These are phyloP conservation scores for Debaryomycetaceae sp. DNA, from an alignment of 1,139 yeast species.

Conservation along the genomic window DNA sequence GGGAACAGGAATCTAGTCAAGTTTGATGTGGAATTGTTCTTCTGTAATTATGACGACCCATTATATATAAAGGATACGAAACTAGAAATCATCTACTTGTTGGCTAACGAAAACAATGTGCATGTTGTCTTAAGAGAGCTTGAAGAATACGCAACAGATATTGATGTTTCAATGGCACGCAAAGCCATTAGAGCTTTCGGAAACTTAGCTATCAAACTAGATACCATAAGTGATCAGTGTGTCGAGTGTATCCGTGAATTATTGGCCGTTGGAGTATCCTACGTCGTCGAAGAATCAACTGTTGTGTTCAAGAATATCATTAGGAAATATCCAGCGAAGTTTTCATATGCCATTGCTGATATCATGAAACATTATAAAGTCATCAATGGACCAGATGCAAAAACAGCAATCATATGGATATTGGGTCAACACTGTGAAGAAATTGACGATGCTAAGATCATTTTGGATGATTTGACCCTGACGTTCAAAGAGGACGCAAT, in stretches of 20 bases:
- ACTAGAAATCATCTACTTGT: constrained; percentile 75
- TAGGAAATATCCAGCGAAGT: constrained; percentile 63
- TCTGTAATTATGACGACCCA: constrained; percentile 81
- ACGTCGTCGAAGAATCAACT: constrained; percentile 77
- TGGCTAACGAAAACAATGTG: constrained; percentile 67
- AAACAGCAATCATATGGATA: constrained; percentile 79
- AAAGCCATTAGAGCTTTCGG: constrained; percentile 90
- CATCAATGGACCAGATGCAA: constrained; percentile 76
- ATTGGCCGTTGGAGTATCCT: constrained; percentile 63
- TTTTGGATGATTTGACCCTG: constrained; percentile 44
- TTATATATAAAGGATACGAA: constrained; percentile 88
- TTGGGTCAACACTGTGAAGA: constrained; percentile 65
- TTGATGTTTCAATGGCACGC: constrained; percentile 80
- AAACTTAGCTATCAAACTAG: constrained; percentile 73
- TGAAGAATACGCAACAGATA: constrained; percentile 82
- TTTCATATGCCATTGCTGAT: constrained; percentile 35
- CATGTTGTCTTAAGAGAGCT: constrained; percentile 66
- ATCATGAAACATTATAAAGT: constrained; percentile 43
- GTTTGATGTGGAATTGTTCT: constrained; percentile 73
- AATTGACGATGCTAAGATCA: constrained; percentile 44
- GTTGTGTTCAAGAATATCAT: constrained; percentile 74
- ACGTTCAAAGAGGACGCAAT: constrained; percentile 58
- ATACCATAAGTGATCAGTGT: constrained; percentile 56
- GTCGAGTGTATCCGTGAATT: constrained; percentile 60
- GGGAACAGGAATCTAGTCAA: constrained; percentile 60